phyloP scores from a whole-genome alignment of 1,284 basidiomycete genomes.

The Bjerkandera adusta region DNA sequence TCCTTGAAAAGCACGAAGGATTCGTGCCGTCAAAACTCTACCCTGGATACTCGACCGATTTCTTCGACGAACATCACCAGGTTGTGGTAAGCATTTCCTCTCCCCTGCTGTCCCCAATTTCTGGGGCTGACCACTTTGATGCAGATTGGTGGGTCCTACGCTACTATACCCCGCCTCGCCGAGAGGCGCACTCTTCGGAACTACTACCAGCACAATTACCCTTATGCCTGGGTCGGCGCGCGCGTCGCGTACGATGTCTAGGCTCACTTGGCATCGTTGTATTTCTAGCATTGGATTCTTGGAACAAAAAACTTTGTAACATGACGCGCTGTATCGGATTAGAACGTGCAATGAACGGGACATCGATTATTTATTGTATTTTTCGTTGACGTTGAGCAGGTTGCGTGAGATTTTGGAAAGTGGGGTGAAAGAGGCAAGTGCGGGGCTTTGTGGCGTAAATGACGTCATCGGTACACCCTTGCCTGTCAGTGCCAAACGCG shows the following conservation, averaged over 20 bases:
- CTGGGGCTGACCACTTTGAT: too few species aligned
- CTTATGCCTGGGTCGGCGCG: constrained; percentile 71
- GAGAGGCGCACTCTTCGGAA: constrained; percentile 77
- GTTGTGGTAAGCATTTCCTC: constrained; percentile 65
- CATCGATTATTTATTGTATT: too few species aligned
- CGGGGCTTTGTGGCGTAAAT: too few species aligned
- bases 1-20: constrained; percentile 71
- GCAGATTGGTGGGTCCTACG: constrained; percentile 90
- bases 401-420: too few species aligned
- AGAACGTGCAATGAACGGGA: too few species aligned
- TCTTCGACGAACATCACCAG: constrained; percentile 84
- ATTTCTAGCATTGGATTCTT: neutral
- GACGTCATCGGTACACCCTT: too few species aligned
- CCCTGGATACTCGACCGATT: constrained; percentile 84
- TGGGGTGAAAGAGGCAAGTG: too few species aligned
- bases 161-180: constrained; percentile 80
- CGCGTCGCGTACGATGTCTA: constrained; percentile 69
- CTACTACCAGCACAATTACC: constrained; percentile 82
- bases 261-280: neutral
- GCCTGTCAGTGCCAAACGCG: too few species aligned
- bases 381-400: too few species aligned
- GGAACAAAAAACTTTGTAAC: too few species aligned
- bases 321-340: too few species aligned
- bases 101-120: too few species aligned
- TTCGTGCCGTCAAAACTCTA: constrained; percentile 78